Base-by-base conservation (phyloP, 1,284 basidiomycete species). In the Sporisorium graminicola region DNA sequence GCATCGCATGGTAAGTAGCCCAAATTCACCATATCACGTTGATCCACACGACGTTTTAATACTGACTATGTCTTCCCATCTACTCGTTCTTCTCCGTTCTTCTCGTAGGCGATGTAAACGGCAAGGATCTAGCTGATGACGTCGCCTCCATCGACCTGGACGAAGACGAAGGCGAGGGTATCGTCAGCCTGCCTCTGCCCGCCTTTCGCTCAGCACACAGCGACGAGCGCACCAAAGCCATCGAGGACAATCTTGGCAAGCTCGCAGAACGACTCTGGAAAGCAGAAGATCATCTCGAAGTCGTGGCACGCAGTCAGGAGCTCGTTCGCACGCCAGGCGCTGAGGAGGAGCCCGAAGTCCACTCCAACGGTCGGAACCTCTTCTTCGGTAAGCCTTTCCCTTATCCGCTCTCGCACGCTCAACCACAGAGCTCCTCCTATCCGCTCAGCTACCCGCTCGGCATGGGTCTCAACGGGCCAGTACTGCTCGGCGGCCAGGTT, bases 391-490 rank as follows among this genome's bases (percentile, higher is more conserved):
- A 80, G 51, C 67, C 67, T 35, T 69, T 84, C 53, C 79, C 83
- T 6, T 83, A 86, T 40, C 79, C 84, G 7, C 68, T 84, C 51
- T 85, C 83, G 10, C 74, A 82, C 46, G 70, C 80, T 9, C 81
- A 82, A 24, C 81, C 83, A 5, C 78, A 81, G 40, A 78, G 74
- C 62, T 77, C 77, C 47, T 69, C 67, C 14, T 85, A 82, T 58
- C 83, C 83, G 35, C 80, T 85, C 62, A 83, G 82, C 65, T 85
- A 83, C 50, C 83, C 83, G 27, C 78, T 85, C 22, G 83, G 82
- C 54, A 82, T 85, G 78, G 78, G 78, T 50, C 62, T 76, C 50
- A 74, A 83, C 52, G 82, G 81, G 6, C 83, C 83, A 5, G 82
- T 85, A 16, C 73, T 85, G 6, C 74, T 85, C 20, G 74, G 67